A percentile compares a stretch with the other conserved stretches of the same genome.
phyloP scores from a whole-genome alignment of 2,329 filamentous ascomycete species.

The Ceratocystiopsis brevicomis region DNA sequence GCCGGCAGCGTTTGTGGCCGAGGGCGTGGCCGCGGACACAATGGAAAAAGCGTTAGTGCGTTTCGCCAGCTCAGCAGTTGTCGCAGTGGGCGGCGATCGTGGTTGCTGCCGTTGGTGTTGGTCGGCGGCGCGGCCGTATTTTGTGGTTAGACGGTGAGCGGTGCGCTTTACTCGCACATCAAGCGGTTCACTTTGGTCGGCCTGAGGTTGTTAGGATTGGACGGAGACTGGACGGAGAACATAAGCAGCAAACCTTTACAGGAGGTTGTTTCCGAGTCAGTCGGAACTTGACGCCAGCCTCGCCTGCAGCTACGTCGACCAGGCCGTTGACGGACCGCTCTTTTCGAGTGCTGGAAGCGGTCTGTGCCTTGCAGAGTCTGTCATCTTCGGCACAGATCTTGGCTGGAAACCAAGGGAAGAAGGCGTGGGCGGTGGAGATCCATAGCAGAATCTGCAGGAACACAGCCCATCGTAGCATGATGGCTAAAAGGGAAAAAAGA shows the following conservation, averaged over 20 bases:
- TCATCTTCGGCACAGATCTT: constrained; percentile 13
- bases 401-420: constrained; percentile 25
- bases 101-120: constrained; percentile 3
- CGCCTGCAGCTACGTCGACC: not conserved
- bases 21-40: constrained; percentile 25
- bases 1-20: constrained; percentile 29
- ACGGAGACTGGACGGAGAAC: not conserved
- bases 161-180: constrained; percentile 20
- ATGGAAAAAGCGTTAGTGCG: constrained; percentile 29
- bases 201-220: not conserved
- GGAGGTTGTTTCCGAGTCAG: constrained; percentile 1
- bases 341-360: not conserved
- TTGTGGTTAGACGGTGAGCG: constrained; percentile 20
- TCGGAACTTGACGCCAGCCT: not conserved
- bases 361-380: constrained; percentile 11
- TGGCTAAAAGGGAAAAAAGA: constrained; percentile 6
- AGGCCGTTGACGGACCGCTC: constrained; percentile 1
- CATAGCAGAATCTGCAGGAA: constrained; percentile 30
- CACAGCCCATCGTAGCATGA: constrained; percentile 21
- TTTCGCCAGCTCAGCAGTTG: constrained; percentile 11
- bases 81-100: not conserved
- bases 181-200: constrained; percentile 14
- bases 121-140: constrained; percentile 17
- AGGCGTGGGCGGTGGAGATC: constrained; percentile 25
- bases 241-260: not conserved